Conservation (phyloP, 306 rosid genomes). For the Vicia faba region DNA sequence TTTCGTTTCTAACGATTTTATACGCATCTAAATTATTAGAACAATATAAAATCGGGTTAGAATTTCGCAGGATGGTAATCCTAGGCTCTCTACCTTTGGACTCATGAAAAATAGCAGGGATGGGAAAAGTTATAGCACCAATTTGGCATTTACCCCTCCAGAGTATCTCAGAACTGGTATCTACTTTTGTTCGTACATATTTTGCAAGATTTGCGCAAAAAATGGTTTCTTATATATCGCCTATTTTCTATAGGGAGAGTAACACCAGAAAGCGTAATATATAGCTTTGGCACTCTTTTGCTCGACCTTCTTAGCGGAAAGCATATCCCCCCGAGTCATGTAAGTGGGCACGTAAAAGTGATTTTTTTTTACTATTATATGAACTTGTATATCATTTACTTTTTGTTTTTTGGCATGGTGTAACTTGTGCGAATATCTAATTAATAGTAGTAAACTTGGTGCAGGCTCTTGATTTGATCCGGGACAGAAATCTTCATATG, state of each 20-base stretch:
- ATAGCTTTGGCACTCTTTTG: slow-evolving; percentile 84
- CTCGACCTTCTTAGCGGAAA: slow-evolving; percentile 87
- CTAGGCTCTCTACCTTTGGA: slow-evolving; percentile 81
- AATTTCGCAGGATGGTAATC: slow-evolving; percentile 75
- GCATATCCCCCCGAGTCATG: slow-evolving; percentile 85
- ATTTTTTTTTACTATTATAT: not conserved
- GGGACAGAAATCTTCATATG: slow-evolving; percentile 83
- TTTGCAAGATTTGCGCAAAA: slow-evolving; percentile 7
- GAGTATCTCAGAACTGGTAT: slow-evolving; percentile 87
- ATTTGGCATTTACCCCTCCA: slow-evolving; percentile 89
- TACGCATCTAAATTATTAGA: slow-evolving; percentile 4
- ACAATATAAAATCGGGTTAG: slow-evolving; percentile 33
- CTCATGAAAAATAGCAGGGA: slow-evolving; percentile 86
- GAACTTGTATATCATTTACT: not conserved
- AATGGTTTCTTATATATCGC: slow-evolving; percentile 30
- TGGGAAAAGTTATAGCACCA: slow-evolving; percentile 85
- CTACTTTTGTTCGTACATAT: not conserved
- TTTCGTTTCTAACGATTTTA: slow-evolving; percentile 24
- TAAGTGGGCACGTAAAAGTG: slow-evolving; percentile 39
- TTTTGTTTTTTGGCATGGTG: not conserved
- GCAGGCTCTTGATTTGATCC: slow-evolving; percentile 83
- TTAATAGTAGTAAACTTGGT: slow-evolving; percentile 17
- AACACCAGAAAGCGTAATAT: slow-evolving; percentile 80
- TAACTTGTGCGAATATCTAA: slow-evolving; percentile 35
- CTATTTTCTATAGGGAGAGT: slow-evolving; percentile 64